phyloP scores from a whole-genome alignment of 306 rosid species.

The Sindora glabra region DNA sequence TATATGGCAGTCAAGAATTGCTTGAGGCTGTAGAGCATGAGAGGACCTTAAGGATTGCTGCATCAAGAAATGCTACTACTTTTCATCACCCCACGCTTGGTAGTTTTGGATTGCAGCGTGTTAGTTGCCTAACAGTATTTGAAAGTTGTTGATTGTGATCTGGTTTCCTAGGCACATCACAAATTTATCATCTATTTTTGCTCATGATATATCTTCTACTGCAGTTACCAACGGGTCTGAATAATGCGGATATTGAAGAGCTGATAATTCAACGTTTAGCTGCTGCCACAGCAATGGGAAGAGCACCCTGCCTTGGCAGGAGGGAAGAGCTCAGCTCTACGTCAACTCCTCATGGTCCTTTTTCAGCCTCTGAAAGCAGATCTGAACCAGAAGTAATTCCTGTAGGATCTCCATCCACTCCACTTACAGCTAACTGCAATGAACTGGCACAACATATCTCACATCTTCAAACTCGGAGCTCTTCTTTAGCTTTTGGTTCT shows the following conservation, averaged over 20 bases:
- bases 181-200: constrained; percentile 6
- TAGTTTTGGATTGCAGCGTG: constrained; percentile 61
- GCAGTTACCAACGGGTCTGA: constrained; percentile 52
- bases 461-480: constrained; percentile 29
- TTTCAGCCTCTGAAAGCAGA: constrained; percentile 29
- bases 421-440: constrained; percentile 30
- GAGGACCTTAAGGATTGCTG: constrained; percentile 46
- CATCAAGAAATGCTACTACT: constrained; percentile 56
- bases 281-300: constrained; percentile 77
- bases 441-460: constrained; percentile 35
- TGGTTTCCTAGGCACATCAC: neutral
- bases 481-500: constrained; percentile 44
- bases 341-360: constrained; percentile 43
- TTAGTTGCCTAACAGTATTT: constrained; percentile 26
- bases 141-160: constrained; percentile 1
- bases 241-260: constrained; percentile 61
- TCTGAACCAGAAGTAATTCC: constrained; percentile 36
- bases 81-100: constrained; percentile 63
- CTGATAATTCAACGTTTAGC: constrained; percentile 82
- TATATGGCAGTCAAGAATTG: constrained; percentile 78
- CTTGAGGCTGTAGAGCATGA: constrained; percentile 76
- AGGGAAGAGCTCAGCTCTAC: constrained; percentile 54
- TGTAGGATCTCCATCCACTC: constrained; percentile 42
- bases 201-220: neutral
- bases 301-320: constrained; percentile 51